Base-by-base conservation (phyloP, 768 basidiomycete genomes). In the Macrolepiota dolichaula region DNA sequence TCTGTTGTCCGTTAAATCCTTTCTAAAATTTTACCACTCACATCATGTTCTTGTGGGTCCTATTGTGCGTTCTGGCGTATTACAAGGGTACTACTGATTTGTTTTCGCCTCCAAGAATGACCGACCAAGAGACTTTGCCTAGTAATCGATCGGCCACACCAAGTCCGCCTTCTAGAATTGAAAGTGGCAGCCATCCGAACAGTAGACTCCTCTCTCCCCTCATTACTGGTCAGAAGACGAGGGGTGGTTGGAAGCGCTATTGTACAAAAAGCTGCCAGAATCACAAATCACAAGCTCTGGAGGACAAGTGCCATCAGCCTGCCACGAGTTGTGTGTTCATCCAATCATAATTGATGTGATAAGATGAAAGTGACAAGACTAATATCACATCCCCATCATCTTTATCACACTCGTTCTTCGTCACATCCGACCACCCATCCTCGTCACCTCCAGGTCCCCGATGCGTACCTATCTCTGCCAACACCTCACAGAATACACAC, bases 401-500 rank as follows among this genome's bases (percentile, higher is more conserved):
- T 32, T 29, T 13, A 57, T 57, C 56, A 57, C 56, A 49, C 22
- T 49, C 29, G 35, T 36, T 40, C 35, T 37, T 15, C 17, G 50
- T 57, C 56, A 57, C 56, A 57, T 57, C 24, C 35, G 17, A 42
- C 47, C 22, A 36, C 37, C 37, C 32, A 50, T 50, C 22, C n/a
- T 42, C 56, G 46, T 50, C 56, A 12, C 27, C 24, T n/a, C 56
- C 5, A 44, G 2, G 19, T 44, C 22, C 29, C 46, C 22, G n/a
- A 49, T 50, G 47, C 12, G 17, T 49, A 38, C 50, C 47, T 36
- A 32, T 19, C 22, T 50, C 47, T 57, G 46, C 19, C 47, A 15
- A 57, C 47, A 19, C 50, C 56, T 57, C 56, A 57, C 56, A 57
- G 56, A 57, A 57, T 57, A 50, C 56, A 12, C 24, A 10, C 11